These are phyloP conservation scores for Diaporthe ilicicola DNA, from an alignment of 2,329 filamentous ascomycete genomes.

Conservation along the genomic window DNA sequence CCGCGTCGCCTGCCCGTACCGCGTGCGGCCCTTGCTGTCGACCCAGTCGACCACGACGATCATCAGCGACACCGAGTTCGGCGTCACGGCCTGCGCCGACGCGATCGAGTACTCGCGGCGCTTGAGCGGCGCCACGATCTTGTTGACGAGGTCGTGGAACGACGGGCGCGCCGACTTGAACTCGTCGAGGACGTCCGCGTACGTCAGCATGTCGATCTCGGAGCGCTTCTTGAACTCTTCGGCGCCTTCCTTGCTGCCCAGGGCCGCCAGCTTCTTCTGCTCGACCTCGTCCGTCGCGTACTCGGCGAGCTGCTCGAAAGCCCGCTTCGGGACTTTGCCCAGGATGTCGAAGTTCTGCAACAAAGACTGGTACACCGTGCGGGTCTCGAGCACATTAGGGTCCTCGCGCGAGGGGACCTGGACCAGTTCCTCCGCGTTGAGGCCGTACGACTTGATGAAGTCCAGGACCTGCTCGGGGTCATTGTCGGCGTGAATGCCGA, in stretches of 20 bases:
- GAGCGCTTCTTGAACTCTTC: constrained; percentile 91
- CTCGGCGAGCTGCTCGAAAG: constrained; percentile 91
- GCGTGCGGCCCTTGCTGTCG: constrained; percentile 84
- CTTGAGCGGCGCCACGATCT: constrained; percentile 91
- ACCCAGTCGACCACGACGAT: constrained; percentile 98
- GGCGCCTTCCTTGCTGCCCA: constrained; percentile 81
- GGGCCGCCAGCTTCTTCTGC: constrained; percentile 78
- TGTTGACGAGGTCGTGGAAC: constrained; percentile 87
- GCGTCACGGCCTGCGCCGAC: constrained; percentile 93
- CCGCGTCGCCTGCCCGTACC: constrained; percentile 91
- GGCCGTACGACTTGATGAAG: constrained; percentile 90
- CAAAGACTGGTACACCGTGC: constrained; percentile 92
- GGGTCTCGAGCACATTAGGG: constrained; percentile 76
- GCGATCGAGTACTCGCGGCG: constrained; percentile 99
- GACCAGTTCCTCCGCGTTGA: constrained; percentile 85
- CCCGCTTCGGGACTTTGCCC: constrained; percentile 94
- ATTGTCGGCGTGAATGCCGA: constrained; percentile 96
- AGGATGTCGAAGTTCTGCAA: constrained; percentile 96
- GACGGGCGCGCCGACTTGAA: constrained; percentile 88
- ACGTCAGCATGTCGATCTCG: constrained; percentile 92
- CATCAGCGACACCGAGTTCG: constrained; percentile 89
- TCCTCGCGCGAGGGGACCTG: constrained; percentile 90
- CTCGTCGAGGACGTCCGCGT: constrained; percentile 87
- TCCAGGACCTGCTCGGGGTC: constrained; percentile 78
- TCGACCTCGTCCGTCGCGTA: constrained; percentile 86